phyloP scores from a whole-genome alignment of 2,329 filamentous ascomycete genomes.

The Botrytis galanthina region DNA sequence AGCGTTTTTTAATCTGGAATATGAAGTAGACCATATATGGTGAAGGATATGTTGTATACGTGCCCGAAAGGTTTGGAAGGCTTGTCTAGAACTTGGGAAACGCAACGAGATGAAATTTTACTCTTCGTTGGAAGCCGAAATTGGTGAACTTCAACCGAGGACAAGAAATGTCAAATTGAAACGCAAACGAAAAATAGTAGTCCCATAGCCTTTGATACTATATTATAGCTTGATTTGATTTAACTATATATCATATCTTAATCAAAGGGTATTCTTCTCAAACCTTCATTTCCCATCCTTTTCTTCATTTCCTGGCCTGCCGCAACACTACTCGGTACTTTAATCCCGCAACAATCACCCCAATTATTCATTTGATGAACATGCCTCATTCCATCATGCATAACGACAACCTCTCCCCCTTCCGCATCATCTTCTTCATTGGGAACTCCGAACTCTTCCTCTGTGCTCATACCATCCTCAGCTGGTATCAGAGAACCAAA shows the following conservation, averaged over 20 bases:
- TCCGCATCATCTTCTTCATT: slow-evolving; percentile 50
- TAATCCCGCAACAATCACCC: slow-evolving; percentile 98
- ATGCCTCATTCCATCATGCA: slow-evolving; percentile 65
- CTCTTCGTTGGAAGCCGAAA: background rate
- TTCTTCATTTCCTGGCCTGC: slow-evolving; percentile 88
- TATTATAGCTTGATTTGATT: background rate
- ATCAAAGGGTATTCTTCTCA: slow-evolving; percentile 80
- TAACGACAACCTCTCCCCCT: slow-evolving; percentile 60
- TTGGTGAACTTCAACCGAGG: background rate
- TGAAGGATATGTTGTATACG: background rate
- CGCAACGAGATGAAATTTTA: background rate
- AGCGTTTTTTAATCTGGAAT: background rate
- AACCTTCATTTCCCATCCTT: slow-evolving; percentile 54
- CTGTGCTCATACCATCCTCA: slow-evolving; percentile 73
- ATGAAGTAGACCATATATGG: background rate
- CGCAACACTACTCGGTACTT: slow-evolving; percentile 90
- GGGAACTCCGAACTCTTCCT: slow-evolving; percentile 49
- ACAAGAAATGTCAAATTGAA: background rate
- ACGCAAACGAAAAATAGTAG: background rate
- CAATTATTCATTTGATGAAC: slow-evolving; percentile 72
- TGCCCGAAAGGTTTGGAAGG: background rate
- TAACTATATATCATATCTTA: slow-evolving; percentile 41
- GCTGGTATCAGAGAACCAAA: slow-evolving; percentile 86
- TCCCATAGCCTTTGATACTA: background rate
- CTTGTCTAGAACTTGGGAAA: background rate